Base-by-base conservation (phyloP, 768 basidiomycete species). In the Rhizopogon roseolus region DNA sequence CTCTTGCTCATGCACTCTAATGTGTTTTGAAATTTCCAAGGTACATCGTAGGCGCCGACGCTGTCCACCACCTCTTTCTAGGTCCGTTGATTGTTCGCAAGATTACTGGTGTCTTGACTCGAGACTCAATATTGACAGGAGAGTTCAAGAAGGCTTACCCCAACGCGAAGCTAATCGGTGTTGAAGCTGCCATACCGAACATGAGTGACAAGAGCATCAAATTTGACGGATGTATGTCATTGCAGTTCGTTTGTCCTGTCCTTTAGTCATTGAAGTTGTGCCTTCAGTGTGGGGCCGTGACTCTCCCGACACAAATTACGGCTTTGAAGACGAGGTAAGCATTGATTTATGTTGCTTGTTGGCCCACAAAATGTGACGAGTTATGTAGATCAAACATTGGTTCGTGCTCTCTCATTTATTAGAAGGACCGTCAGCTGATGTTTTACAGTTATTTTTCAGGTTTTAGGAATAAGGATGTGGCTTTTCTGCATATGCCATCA, bases 391-490 rank as follows among this genome's bases (percentile, higher is more conserved):
- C 49, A 75, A 80, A 43, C 73, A 79, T 49, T 79, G 81, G 80
- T 81, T 54, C 16, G 65, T 57, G 7, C 38, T 38, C 37, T 11
- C 22, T 16, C 13, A 4, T 38, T 34, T 9, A 38, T 43, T 17
- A 41, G 4, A 34, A 37, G 25, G 17, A 45, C 4, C 6, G 6
- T 25, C 1, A 53, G 3, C 27, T 16, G 22, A 29, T 48, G 40
- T 52, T 17, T 5, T 25, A 6, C 54, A 86, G 85, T 60, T 88
- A 86, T 62, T 89, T 90, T 64, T 74, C 84, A 9, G 86, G 86
- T 1, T 80, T 82, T 62, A 73, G 70, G 56, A 90, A 90, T 64
- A 87, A 89, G 63, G 93, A 95, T 50, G 81, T 94, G 13, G 89
- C 91, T 0, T 93, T 91, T 69, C 79, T 87, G 54, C 93, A 96